Evolutionary conservation across 1,284 basidiomycete genomes (phyloP), one percentile per base, ranked within the genome.

Genomic region (Sanghuangporus weigelae): DNA sequence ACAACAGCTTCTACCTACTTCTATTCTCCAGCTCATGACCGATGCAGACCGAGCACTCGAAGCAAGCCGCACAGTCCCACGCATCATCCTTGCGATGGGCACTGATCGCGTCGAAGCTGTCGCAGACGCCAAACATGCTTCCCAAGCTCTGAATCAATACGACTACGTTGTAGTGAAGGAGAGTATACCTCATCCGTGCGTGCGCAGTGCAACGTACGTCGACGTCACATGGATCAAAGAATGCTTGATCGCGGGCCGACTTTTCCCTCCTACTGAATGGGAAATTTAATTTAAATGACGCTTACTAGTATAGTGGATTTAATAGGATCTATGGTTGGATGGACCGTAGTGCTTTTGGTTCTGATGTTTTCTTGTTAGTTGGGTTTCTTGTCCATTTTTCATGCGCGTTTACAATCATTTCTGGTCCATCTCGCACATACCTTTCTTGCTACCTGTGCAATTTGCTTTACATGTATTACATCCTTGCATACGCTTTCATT

Each of bases 191-290:
- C 60, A 70, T 3, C 73, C 72, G 31, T 66, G 73, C 10, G 67
- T 72, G 3, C 70, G 71, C 53, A 72, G 69, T 6, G 75, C 68
- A 36, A 72, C 72, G 26, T 72, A 78, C 38, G 82, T 83, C 5
- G 76, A 81, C 63, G 83, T 90, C 71, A 72, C 73, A 23, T 95
- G 92, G 92, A 82, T 95, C 54, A 95, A 95, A 73, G 84, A 92
- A 59, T 92, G 90, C 69, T 76, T 95, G 46, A 83, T 92, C 67
- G 78, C 83, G 7, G 84, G 85, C 2, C 73, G 83, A 54, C 69
- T 80, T 44, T 69, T 85, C 7, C 76, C 78, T 38, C 60, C 51
- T 23, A 70, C 63, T 35, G 54, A 61, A 16, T 54, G 61, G 59
- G 36, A 35, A 21, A 16, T n/a, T n/a, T 46, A 19, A 46, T n/a